phyloP scores from a whole-genome alignment of 176 grass and related monocot genomes.

The Carex kokanica region DNA sequence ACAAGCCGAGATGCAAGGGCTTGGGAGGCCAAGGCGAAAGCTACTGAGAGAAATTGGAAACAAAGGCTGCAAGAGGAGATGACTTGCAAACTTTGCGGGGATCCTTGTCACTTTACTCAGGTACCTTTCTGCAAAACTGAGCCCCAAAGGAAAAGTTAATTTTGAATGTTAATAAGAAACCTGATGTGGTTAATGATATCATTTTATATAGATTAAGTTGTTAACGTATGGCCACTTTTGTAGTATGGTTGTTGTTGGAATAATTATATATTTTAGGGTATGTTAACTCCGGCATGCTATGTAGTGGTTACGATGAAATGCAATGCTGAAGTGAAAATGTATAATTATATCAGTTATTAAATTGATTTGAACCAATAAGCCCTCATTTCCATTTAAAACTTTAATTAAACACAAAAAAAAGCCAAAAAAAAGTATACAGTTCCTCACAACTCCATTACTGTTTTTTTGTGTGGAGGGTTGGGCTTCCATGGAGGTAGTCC shows the following conservation, averaged over 20 bases:
- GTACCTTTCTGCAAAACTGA: conserved; percentile 36
- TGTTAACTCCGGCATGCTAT: neutral
- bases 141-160: neutral
- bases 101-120: conserved; percentile 90
- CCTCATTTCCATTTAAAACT: neutral
- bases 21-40: conserved; percentile 97
- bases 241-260: neutral
- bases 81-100: conserved; percentile 96
- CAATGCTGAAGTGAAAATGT: neutral
- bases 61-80: conserved; percentile 97
- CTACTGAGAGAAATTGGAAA: conserved; percentile 97
- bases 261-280: neutral
- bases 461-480: neutral
- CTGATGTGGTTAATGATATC: neutral
- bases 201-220: neutral
- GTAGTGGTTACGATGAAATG: neutral
- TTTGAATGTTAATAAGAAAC: neutral
- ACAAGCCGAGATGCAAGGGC: conserved; percentile 89
- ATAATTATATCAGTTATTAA: neutral
- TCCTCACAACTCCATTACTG: neutral
- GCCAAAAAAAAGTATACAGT: neutral
- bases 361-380: neutral
- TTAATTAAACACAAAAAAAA: neutral
- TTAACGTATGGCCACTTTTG: neutral
- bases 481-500: neutral